Evolutionary conservation across 345 rosid genomes (phyloP).

Genomic region (Microthlaspi erraticum): DNA sequence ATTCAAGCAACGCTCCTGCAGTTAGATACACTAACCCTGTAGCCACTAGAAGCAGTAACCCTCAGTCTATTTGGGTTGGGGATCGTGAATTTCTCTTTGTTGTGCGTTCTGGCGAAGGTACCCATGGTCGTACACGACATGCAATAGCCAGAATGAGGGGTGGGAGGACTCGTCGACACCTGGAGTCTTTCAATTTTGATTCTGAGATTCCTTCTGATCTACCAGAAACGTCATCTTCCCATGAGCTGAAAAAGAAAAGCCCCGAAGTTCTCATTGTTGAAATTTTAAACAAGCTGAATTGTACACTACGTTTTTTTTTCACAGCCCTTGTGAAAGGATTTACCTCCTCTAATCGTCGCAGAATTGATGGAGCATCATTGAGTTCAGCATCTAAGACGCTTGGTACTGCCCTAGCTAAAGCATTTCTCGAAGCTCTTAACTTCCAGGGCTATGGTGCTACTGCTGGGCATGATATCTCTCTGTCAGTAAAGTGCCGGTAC

Average conservation of each 20-base stretch:
- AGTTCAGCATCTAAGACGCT: slow-evolving; percentile 86
- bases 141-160: slow-evolving; percentile 85
- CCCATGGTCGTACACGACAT: slow-evolving; percentile 82
- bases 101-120: slow-evolving; percentile 77
- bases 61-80: slow-evolving; percentile 79
- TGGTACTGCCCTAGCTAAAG: slow-evolving; percentile 81
- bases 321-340: slow-evolving; percentile 90
- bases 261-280: slow-evolving; percentile 73
- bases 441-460: too few relatives aligned
- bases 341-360: slow-evolving; percentile 86
- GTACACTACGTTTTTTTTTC: slow-evolving; percentile 74
- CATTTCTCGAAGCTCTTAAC: slow-evolving; percentile 80
- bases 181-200: slow-evolving; percentile 75
- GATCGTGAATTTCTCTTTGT: slow-evolving; percentile 82
- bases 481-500: too few relatives aligned
- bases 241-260: slow-evolving; percentile 74
- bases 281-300: slow-evolving; percentile 72
- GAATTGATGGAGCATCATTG: slow-evolving; percentile 76
- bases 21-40: too few relatives aligned
- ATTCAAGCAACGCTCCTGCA: slow-evolving; percentile 59
- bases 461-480: too few relatives aligned
- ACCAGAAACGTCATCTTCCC: slow-evolving; percentile 64
- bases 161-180: slow-evolving; percentile 84
- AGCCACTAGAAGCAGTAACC: slow-evolving; percentile 67
- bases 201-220: slow-evolving; percentile 61